A percentile compares a stretch with the other conserved stretches of the same genome.
phyloP scores from a whole-genome alignment of 768 basidiomycete species.

The Mycena vulgaris region DNA sequence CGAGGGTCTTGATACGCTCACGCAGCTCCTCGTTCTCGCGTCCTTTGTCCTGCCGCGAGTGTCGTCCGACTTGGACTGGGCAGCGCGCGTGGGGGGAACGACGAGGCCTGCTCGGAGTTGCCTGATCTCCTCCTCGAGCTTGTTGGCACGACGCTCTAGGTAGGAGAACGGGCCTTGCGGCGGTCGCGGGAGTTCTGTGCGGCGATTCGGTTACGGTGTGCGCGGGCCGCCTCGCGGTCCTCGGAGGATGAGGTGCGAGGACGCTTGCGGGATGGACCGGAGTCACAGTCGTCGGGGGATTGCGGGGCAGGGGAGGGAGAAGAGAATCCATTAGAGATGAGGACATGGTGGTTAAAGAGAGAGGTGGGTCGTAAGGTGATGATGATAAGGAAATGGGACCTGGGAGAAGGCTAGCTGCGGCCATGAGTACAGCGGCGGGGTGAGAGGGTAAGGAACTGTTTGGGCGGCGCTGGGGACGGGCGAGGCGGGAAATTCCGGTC shows the following conservation, averaged over 20 bases:
- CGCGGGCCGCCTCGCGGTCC: slow-evolving; percentile 89
- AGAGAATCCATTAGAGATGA: slow-evolving; percentile 28
- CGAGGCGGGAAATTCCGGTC: no score
- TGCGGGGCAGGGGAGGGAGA: slow-evolving; percentile 46
- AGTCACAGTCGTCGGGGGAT: slow-evolving; percentile 39
- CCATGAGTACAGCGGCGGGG: not conserved
- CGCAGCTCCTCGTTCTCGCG: slow-evolving; percentile 82
- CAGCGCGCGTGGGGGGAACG: slow-evolving; percentile 46
- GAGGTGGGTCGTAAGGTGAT: no score
- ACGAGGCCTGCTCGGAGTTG: slow-evolving; percentile 72
- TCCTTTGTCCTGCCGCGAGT: slow-evolving; percentile 57
- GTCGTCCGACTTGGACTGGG: slow-evolving; percentile 49
- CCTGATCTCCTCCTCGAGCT: slow-evolving; percentile 89
- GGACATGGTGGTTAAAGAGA: not conserved
- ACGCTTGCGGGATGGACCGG: slow-evolving; percentile 81
- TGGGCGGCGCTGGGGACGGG: no score
- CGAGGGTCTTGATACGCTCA: slow-evolving; percentile 84
- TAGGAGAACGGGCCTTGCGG: slow-evolving; percentile 83
- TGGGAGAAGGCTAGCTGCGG: no score
- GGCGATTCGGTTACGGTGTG: slow-evolving; percentile 93
- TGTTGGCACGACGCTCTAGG: slow-evolving; percentile 76
- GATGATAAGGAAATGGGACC: no score
- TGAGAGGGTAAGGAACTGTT: no score
- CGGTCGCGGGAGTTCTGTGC: slow-evolving; percentile 95
- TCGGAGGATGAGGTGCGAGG: slow-evolving; percentile 76